Percentiles rank a stretch among this genome's conserved stretches.
Conservation (phyloP, 495 filamentous ascomycete species). For the Geoglossum glabrum region DNA sequence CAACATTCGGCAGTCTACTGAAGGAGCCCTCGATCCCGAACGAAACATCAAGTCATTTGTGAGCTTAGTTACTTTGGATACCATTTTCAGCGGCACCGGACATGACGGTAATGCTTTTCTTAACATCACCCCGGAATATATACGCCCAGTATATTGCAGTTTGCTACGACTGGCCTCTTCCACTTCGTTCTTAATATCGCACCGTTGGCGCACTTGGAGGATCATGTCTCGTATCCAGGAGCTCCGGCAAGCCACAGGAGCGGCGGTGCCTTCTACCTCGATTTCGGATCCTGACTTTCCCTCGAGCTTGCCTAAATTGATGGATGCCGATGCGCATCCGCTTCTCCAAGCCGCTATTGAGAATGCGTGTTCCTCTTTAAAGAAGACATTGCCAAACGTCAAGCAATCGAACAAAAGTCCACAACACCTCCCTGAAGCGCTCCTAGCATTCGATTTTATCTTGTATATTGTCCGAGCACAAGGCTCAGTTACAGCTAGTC, state of each 20-base stretch:
- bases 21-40: neutral
- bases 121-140: slow-evolving; percentile 13
- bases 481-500: neutral
- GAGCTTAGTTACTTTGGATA: slow-evolving; percentile 23
- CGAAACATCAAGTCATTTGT: neutral
- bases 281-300: neutral
- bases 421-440: neutral
- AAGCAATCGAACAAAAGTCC: neutral
- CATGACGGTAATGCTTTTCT: slow-evolving; percentile 24
- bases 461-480: neutral
- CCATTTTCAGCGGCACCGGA: slow-evolving; percentile 25
- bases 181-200: slow-evolving; percentile 4
- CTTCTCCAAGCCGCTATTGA: neutral
- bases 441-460: neutral
- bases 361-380: neutral
- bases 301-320: neutral
- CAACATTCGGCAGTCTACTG: neutral
- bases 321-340: neutral
- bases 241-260: slow-evolving; percentile 3
- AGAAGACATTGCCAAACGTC: neutral
- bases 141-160: neutral
- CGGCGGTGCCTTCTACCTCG: neutral
- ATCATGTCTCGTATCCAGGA: slow-evolving; percentile 7
- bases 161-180: neutral
- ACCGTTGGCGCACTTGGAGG: slow-evolving; percentile 13